Percentiles rank a stretch among this genome's conserved stretches.
phyloP scores from a whole-genome alignment of 371 early-diverging fungal species.

The Mortierella sp. region DNA sequence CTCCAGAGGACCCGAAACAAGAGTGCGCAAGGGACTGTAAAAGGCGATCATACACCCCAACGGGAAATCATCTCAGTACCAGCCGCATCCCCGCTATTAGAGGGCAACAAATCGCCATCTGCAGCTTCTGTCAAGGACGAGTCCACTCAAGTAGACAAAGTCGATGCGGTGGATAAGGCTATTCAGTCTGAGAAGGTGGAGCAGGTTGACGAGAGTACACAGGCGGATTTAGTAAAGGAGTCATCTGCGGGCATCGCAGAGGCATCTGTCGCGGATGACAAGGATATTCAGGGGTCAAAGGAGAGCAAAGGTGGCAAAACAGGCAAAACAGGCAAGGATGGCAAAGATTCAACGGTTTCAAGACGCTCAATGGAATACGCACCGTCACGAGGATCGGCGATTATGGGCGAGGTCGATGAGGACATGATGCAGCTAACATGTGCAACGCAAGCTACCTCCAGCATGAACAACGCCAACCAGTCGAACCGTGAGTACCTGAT shows the following conservation, averaged over 20 bases:
- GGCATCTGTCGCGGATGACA: background rate
- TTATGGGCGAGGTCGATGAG: background rate
- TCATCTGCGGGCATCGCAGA: background rate
- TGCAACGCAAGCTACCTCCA: background rate
- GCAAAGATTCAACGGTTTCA: background rate
- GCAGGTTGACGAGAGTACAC: conserved; percentile 27
- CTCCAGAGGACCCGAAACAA: conserved; percentile 8
- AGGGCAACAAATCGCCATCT: background rate
- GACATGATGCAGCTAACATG: background rate
- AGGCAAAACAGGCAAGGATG: background rate
- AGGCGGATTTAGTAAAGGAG: conserved; percentile 9
- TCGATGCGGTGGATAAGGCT: conserved; percentile 34
- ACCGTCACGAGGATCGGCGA: conserved; percentile 8
- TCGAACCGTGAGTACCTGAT: conserved; percentile 52
- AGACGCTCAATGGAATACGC: background rate
- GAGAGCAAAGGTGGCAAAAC: background rate
- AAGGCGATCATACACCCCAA: conserved; percentile 25
- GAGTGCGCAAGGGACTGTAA: conserved; percentile 2
- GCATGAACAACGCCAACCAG: conserved; percentile 5
- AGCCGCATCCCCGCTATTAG: background rate
- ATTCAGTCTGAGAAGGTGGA: conserved; percentile 27
- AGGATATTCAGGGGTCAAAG: background rate
- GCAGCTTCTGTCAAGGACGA: conserved; percentile 22
- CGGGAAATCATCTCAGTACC: conserved; percentile 25
- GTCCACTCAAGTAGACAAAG: conserved; percentile 31